Base-by-base conservation (phyloP, 1,284 basidiomycete genomes). In the Sanguinoderma infundibulare region DNA sequence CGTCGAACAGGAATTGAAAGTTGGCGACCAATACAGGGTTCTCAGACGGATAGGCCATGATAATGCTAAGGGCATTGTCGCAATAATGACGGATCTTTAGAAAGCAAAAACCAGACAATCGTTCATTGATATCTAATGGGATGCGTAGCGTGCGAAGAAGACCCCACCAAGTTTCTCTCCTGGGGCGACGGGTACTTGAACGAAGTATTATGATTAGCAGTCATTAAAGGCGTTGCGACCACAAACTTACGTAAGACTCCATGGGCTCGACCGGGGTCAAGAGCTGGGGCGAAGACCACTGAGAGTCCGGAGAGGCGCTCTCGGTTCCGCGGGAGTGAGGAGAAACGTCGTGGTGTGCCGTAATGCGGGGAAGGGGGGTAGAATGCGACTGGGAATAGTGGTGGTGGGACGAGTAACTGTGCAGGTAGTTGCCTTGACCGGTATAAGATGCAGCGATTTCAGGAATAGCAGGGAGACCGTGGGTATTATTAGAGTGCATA, bases 181-280 rank as follows among this genome's bases (percentile, higher is more conserved):
- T 82, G 81, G 58, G 74, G 73, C 65, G 73, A 73, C 59, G 72
- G 76, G 75, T 78, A 84, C 80, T 81, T 60, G 12, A 26, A 57
- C 15, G 40, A 20, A 20, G n/a, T 1, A 28, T 22, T 24, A 10
- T 24, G 52, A 46, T 55, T n/a, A 60, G 30, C 49, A 32, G 32
- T 32, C n/a, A 46, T 32, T 17, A 15, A 44, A 10, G 30, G 26
- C 14, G 35, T 28, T 26, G 22, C 5, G n/a, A 12, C 22, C 12
- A 24, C n/a, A 24, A 10, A 76, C 86, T 79, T 71, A 90, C 87
- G 73, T 83, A 90, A 53, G 87, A 75, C 56, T 89, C 85, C 68
- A 87, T 78, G 50, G 80, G 76, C 66, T 85, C 79, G 57, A 83
- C 66, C 35, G 81, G 75, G 36, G 77, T 70, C 63, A 78, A 69